Evolutionary conservation across 140 eudicot species (phyloP), one percentile per base, ranked within the genome.

Genomic region (Cichorium intybus): DNA sequence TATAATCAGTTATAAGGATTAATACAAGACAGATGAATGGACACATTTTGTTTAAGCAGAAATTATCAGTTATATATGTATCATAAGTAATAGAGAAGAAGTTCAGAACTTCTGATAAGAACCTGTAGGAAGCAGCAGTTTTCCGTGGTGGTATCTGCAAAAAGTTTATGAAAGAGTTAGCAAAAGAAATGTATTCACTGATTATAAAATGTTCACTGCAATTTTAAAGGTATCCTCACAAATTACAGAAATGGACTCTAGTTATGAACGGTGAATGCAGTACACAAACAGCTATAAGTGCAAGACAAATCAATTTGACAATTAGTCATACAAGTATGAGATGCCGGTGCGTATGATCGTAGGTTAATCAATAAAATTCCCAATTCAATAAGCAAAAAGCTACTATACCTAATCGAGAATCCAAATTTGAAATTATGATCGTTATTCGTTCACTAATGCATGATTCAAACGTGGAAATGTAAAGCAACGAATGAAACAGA

Each of bases 81-180:
- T 70, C 9, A 34, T 1, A 26, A 28, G 31, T 35, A 34, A 60
- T 15, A 29, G 11, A 72, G 47, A 50, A 26, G 27, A 35, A 65
- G 35, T 57, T 55, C 0, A 21, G 60, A 53, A 31, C 58, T 17
- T 50, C 15, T 35, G 10, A 39, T 26, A 75, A 63, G 54, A 35
- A 93, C 99, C 99, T 93, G 90, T 93, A 85, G n/a, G 99, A 93
- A 72, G 99, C 99, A 33, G 97, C 97, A 77, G 60, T 85, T 77
- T 85, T 93, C 81, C 99, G 77, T 16, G 99, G 97, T 43, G 99
- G 97, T 73, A 93, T 93, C 99, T 93, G 99, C 90, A 67, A 24
- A 73, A 48, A 71, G 51, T 66, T 27, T 48, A 56, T 17, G n/a
- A 59, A 61, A 33, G 5, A 41, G 60, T 16, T 11, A 26, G 37